Conservation (phyloP, 495 filamentous ascomycete species). For the Penicillium silybi region DNA sequence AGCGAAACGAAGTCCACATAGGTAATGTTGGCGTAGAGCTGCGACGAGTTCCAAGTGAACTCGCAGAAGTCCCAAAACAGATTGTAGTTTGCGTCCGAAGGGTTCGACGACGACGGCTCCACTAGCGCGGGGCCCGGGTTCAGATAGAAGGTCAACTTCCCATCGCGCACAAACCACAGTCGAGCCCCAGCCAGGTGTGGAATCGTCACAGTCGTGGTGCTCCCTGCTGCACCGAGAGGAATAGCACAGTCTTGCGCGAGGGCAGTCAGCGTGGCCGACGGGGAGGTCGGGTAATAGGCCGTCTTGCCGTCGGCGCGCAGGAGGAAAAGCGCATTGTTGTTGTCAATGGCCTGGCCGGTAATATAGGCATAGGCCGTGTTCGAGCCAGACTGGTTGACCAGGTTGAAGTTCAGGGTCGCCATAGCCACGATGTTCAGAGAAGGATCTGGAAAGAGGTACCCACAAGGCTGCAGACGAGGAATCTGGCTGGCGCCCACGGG, state of each 20-base stretch:
- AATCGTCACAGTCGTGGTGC: conserved; percentile 56
- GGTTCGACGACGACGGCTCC: conserved; percentile 66
- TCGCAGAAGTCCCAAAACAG: conserved; percentile 66
- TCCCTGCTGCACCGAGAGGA: conserved; percentile 55
- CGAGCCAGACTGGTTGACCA: conserved; percentile 62
- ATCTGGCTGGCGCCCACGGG: not conserved
- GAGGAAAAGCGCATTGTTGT: conserved; percentile 55
- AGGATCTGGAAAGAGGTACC: not conserved
- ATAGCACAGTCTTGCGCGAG: conserved; percentile 59
- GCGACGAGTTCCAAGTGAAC: conserved; percentile 63
- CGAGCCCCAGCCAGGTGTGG: conserved; percentile 65
- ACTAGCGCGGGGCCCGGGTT: conserved; percentile 68
- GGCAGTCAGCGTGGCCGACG: conserved; percentile 37
- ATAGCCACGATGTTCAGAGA: conserved; percentile 13
- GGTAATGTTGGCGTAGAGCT: conserved; percentile 71
- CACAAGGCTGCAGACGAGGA: conserved; percentile 9
- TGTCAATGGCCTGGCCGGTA: conserved; percentile 61
- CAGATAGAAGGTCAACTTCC: conserved; percentile 61
- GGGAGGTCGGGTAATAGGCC: conserved; percentile 52
- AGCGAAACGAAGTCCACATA: conserved; percentile 72
- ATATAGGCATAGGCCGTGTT: conserved; percentile 64
- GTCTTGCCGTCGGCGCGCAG: conserved; percentile 58
- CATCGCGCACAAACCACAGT: conserved; percentile 63
- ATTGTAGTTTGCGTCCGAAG: conserved; percentile 61
- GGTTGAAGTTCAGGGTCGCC: conserved; percentile 51